Evolutionary conservation across 495 filamentous ascomycete species (phyloP).

Genomic region (Rhizodiscina lignyota): DNA sequence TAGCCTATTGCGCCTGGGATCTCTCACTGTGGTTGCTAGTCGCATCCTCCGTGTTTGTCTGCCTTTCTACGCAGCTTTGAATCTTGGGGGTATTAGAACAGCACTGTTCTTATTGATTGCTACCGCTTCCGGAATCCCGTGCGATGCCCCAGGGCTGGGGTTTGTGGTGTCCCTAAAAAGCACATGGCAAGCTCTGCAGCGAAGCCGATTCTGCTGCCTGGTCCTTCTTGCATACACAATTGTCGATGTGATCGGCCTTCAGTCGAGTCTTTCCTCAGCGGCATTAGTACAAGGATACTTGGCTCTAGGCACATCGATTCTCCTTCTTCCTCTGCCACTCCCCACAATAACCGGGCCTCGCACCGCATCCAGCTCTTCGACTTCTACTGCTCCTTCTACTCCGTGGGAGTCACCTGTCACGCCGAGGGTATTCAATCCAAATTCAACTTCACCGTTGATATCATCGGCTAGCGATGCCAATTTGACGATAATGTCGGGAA

Average conservation of each 20-base stretch:
- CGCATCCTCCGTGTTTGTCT: conserved; percentile 26
- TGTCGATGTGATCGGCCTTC: too few species aligned
- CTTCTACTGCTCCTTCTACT: conserved; percentile 1
- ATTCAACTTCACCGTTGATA: conserved; percentile 11
- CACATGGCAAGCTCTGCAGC: too few species aligned
- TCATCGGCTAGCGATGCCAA: conserved; percentile 16
- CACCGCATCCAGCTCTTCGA: background rate
- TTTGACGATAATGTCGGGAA: conserved; percentile 17
- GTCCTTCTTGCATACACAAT: too few species aligned
- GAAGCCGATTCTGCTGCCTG: too few species aligned
- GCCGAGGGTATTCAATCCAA: conserved; percentile 6
- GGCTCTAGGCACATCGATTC: conserved; percentile 5
- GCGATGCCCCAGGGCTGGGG: too few species aligned
- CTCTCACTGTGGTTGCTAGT: conserved; percentile 4
- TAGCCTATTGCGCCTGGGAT: conserved; percentile 1
- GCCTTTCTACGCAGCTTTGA: conserved; percentile 39
- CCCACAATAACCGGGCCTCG: conserved; percentile 8
- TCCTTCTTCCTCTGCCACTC: conserved; percentile 12
- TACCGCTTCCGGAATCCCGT: conserved; percentile 25
- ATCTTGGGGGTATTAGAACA: conserved; percentile 36
- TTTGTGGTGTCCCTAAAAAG: too few species aligned
- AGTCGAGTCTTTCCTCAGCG: too few species aligned
- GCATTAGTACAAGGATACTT: conserved; percentile 7
- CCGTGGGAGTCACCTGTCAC: conserved; percentile 1
- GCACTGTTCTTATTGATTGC: conserved; percentile 32